phyloP scores from a whole-genome alignment of 208 protist species.

The Angomonas deanei region DNA sequence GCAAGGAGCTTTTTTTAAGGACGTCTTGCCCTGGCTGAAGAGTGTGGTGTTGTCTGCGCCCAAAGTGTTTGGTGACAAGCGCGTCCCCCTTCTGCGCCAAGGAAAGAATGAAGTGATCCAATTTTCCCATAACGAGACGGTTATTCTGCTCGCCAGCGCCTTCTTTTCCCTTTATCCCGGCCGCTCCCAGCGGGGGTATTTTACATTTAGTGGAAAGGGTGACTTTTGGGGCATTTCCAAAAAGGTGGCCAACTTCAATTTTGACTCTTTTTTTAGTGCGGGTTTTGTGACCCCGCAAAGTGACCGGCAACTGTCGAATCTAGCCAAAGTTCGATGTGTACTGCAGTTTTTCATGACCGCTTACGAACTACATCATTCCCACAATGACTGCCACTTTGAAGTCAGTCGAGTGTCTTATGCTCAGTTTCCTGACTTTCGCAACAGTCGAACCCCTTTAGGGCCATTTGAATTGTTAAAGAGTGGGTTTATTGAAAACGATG shows the following conservation, averaged over 20 bases:
- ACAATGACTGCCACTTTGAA: conserved; percentile 19
- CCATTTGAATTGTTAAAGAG: conserved; percentile 14
- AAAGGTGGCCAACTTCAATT: conserved; percentile 39
- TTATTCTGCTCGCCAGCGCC: conserved; percentile 38
- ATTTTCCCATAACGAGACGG: conserved; percentile 25
- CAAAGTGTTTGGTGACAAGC: conserved; percentile 10
- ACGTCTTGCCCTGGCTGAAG: conserved; percentile 65
- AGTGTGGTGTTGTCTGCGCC: conserved; percentile 22
- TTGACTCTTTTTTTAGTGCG: conserved; percentile 36
- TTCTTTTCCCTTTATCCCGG: conserved; percentile 73
- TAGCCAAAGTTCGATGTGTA: conserved; percentile 48
- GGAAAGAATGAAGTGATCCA: conserved; percentile 16
- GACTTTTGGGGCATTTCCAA: conserved; percentile 10
- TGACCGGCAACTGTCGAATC: conserved; percentile 19
- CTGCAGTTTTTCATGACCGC: conserved; percentile 45
- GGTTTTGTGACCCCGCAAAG: neutral
- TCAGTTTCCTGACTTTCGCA: conserved; percentile 36
- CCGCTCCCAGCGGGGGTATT: conserved; percentile 6
- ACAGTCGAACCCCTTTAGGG: conserved; percentile 19
- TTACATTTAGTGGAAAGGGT: neutral
- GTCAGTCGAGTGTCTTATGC: conserved; percentile 24
- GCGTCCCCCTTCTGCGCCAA: conserved; percentile 21
- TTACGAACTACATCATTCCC: conserved; percentile 15
- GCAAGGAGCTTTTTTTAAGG: conserved; percentile 26
- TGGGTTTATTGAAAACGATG: conserved; percentile 62